These are phyloP conservation scores for Monoraphidium neglectum DNA, from an alignment of 139 green algal genomes.

Conservation along the genomic window DNA sequence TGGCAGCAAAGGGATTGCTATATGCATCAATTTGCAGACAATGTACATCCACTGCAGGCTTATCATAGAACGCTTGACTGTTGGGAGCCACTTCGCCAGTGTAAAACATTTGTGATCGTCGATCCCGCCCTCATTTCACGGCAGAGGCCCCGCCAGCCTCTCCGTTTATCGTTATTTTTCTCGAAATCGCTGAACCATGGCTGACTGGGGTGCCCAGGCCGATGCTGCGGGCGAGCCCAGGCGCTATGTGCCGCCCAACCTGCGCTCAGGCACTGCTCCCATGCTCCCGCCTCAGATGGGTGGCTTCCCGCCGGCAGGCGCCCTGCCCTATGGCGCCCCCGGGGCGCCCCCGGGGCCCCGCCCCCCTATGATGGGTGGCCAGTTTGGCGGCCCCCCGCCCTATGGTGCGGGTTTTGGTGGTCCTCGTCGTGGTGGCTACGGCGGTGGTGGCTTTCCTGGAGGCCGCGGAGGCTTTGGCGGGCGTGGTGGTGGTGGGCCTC, in stretches of 20 bases:
- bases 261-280: constrained; percentile 48
- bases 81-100: not conserved
- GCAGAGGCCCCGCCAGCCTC: not conserved
- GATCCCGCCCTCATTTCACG: constrained; percentile 3
- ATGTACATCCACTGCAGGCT: not conserved
- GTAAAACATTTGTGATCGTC: not conserved
- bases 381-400: constrained; percentile 19
- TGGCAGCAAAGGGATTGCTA: no score
- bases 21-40: no score
- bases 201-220: constrained; percentile 13
- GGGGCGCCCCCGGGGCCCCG: constrained; percentile 15
- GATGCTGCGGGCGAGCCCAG: constrained; percentile 9
- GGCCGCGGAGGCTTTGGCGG: constrained; percentile 44
- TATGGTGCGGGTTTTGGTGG: constrained; percentile 23
- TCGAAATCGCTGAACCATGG: not conserved
- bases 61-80: not conserved
- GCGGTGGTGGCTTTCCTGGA: constrained; percentile 37
- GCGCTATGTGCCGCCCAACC: constrained; percentile 81
- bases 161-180: not conserved
- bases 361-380: constrained; percentile 16
- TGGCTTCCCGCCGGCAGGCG: constrained; percentile 9
- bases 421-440: constrained; percentile 33
- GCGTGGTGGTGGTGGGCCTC: constrained; percentile 38
- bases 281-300: constrained; percentile 33
- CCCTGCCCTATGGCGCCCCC: constrained; percentile 22